Evolutionary conservation across 192 early-diverging fungal genomes (phyloP).

Genomic region (Umbelopsis vinacea): DNA sequence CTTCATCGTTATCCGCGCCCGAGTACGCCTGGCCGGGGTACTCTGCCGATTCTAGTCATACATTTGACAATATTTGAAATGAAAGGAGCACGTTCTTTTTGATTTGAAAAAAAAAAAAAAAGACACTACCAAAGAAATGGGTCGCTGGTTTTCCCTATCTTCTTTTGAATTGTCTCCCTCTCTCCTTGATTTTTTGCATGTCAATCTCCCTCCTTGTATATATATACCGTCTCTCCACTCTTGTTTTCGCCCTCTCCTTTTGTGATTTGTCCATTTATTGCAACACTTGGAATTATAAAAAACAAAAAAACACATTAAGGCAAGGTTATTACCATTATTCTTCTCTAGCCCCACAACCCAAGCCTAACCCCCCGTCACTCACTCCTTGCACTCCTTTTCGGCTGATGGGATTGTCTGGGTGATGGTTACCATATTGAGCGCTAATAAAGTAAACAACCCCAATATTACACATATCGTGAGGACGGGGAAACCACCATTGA

Average conservation of each 20-base stretch:
- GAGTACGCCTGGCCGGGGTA: constrained; percentile 23
- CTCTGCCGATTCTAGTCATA: constrained; percentile 8
- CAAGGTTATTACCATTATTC: too few relatives aligned
- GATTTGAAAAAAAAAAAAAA: neutral
- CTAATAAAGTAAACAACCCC: neutral
- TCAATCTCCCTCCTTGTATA: constrained; percentile 3
- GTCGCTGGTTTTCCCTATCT: constrained; percentile 7
- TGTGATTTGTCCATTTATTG: constrained; percentile 1
- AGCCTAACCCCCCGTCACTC: neutral
- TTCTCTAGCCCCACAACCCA: neutral
- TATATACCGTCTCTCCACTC: constrained; percentile 1
- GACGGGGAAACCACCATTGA: neutral
- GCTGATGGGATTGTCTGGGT: neutral
- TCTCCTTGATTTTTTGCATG: constrained; percentile 6
- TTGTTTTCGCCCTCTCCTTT: constrained; percentile 13
- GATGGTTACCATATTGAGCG: constrained; percentile 10
- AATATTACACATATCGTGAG: neutral
- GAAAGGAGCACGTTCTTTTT: too few relatives aligned
- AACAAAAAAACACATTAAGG: too few relatives aligned
- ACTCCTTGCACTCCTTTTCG: constrained; percentile 20
- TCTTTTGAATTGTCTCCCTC: constrained; percentile 3
- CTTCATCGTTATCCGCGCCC: constrained; percentile 25
- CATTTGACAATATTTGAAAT: neutral
- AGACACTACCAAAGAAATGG: neutral
- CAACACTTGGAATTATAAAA: neutral